Evolutionary conservation across 345 rosid species (phyloP).

Genomic region (Mallotus nudiflorus): DNA sequence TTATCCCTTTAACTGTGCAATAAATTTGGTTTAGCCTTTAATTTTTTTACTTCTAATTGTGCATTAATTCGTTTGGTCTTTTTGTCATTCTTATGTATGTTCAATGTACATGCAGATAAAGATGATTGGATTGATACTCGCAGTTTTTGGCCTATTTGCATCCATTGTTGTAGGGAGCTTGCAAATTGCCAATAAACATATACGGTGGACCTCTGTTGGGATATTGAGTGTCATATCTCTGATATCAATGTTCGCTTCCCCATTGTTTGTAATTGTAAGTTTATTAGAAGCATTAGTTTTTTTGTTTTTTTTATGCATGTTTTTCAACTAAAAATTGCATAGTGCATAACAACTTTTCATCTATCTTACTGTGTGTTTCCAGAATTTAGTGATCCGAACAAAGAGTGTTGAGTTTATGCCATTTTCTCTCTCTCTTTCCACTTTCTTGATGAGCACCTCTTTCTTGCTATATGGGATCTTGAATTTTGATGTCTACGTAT

Average conservation of each 20-base stretch:
- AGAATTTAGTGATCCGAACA: constrained; percentile 80
- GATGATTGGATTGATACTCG: too few species aligned
- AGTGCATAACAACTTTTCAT: neutral
- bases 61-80: too few species aligned
- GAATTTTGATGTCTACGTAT: constrained; percentile 58
- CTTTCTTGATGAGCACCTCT: constrained; percentile 81
- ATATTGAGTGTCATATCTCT: constrained; percentile 72
- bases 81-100: too few species aligned
- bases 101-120: too few species aligned
- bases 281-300: neutral
- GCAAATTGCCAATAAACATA: constrained; percentile 38
- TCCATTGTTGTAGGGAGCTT: constrained; percentile 57
- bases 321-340: too few species aligned
- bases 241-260: constrained; percentile 89
- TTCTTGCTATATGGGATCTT: constrained; percentile 69
- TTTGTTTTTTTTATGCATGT: too few species aligned
- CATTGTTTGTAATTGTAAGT: constrained; percentile 85
- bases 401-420: constrained; percentile 94
- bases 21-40: too few species aligned
- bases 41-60: too few species aligned
- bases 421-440: constrained; percentile 77
- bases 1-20: too few species aligned
- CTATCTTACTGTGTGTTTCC: constrained; percentile 18
- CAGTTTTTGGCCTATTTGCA: constrained; percentile 51
- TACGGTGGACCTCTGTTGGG: constrained; percentile 51